A percentile compares a stretch with the other conserved stretches of the same genome.
phyloP scores from a whole-genome alignment of 345 rosid genomes.

The Rhizophora apiculata region DNA sequence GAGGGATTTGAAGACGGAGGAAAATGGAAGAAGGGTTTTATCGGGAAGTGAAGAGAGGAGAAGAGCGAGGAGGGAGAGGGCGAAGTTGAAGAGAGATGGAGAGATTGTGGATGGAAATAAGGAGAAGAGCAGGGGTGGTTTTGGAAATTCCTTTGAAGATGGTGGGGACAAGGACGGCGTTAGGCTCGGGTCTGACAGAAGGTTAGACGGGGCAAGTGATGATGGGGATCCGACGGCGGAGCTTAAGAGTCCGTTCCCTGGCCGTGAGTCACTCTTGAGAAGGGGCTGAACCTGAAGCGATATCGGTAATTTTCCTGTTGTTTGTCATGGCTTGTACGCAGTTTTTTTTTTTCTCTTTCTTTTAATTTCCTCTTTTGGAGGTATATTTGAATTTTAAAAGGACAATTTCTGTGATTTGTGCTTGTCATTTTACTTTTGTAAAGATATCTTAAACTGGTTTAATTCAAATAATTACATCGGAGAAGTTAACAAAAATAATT shows the following conservation, averaged over 20 bases:
- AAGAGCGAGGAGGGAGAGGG: conserved; percentile 36
- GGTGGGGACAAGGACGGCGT: not conserved
- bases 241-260: conserved; percentile 57
- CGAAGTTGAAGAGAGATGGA: conserved; percentile 23
- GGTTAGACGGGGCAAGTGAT: not conserved
- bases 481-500: no score
- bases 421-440: no score
- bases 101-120: conserved; percentile 14
- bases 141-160: conserved; percentile 23
- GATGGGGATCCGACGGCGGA: conserved; percentile 22
- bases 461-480: no score
- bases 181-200: not conserved
- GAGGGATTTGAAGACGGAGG: not conserved
- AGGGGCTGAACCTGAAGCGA: not conserved
- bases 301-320: not conserved
- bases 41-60: conserved; percentile 20
- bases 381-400: not conserved
- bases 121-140: conserved; percentile 27
- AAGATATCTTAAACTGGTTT: no score
- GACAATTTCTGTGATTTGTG: no score
- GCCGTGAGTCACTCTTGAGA: conserved; percentile 38
- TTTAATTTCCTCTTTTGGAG: not conserved
- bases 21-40: not conserved
- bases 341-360: no score
- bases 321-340: not conserved